Evolutionary conservation across 192 early-diverging fungal species (phyloP).

Genomic region (Podila horticola): DNA sequence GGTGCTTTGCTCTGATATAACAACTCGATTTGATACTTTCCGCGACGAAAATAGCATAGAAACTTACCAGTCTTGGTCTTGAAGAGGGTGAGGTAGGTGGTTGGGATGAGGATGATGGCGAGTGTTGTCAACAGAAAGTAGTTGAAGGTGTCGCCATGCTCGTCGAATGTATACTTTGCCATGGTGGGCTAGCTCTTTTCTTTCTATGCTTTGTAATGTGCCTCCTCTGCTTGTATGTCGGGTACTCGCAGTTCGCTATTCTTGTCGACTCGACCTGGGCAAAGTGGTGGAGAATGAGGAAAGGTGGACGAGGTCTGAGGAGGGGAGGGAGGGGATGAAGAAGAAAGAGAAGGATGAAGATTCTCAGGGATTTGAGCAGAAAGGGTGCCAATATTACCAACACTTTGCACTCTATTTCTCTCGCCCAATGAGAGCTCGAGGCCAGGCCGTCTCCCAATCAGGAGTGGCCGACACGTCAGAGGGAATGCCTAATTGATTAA

Average conservation of each 20-base stretch:
- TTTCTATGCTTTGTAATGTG: not conserved
- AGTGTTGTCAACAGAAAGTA: conserved; percentile 93
- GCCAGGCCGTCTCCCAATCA: too few species aligned
- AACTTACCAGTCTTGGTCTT: conserved; percentile 47
- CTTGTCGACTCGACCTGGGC: not conserved
- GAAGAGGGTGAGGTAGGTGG: conserved; percentile 65
- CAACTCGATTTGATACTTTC: not conserved
- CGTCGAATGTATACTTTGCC: conserved; percentile 93
- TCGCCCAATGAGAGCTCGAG: conserved; percentile 6
- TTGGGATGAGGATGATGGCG: conserved; percentile 83
- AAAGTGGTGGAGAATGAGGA: not conserved
- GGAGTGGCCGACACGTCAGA: too few species aligned
- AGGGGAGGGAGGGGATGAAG: conserved; percentile 1
- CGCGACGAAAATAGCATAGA: not conserved
- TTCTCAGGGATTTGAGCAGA: not conserved
- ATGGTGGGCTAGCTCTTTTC: conserved; percentile 13
- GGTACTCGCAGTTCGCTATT: not conserved
- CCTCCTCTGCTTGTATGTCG: not conserved
- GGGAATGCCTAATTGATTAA: too few species aligned
- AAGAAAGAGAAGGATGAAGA: not conserved
- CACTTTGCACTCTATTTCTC: too few species aligned
- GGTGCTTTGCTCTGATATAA: not conserved
- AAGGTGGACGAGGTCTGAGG: not conserved
- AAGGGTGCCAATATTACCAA: not conserved
- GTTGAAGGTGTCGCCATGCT: conserved; percentile 93